Base-by-base conservation (phyloP, 192 early-diverging fungal genomes). In the Chytriomyces sp. region DNA sequence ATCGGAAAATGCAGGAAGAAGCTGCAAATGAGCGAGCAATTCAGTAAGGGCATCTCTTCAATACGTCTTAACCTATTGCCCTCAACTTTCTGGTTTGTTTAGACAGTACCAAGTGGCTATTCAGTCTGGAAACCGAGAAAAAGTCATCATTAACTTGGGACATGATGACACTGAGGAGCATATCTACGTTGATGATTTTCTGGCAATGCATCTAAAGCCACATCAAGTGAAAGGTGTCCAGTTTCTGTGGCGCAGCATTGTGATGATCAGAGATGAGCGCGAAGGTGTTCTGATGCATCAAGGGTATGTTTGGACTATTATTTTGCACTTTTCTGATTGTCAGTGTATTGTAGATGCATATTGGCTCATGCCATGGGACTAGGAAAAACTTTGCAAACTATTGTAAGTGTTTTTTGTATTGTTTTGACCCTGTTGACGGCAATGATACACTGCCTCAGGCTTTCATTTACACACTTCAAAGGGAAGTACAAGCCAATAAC, bases 341-440 rank as follows among this genome's bases (percentile, higher is more conserved):
- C 52, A 1, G 7, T 34, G 53, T 77, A 84, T 62, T 73, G 76
- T 28, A 93, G 94, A 2, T 93, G 92, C 65, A 84, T 94, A 12
- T 76, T 96, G 38, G 91, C 92, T 0, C 94, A 94, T 76, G 82
- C 86, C 8, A 94, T 95, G 93, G 93, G 94, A 0, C 79, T 96
- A 26, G 93, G 92, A 4, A 93, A 94, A 76, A 94, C 93, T 0
- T 77, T 94, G 14, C 92, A 94, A 71, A 82, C 86, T 8, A 87
- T 96, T 65, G 71, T 86, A 0, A 60, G 54, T 39, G 28, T 17
- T 39, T 26, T 57, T 25, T 57, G 12, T 25, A 19, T 19, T 8
- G 12, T 14, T 36, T 26, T 26, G 55, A 57, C 17, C 12, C 30
- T 17, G 25, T 66, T 0, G 26, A 26, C n/a, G 22, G 37, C 12